These are phyloP conservation scores for Pugionium dolabratum DNA, from an alignment of 345 rosid species.

Conservation along the genomic window DNA sequence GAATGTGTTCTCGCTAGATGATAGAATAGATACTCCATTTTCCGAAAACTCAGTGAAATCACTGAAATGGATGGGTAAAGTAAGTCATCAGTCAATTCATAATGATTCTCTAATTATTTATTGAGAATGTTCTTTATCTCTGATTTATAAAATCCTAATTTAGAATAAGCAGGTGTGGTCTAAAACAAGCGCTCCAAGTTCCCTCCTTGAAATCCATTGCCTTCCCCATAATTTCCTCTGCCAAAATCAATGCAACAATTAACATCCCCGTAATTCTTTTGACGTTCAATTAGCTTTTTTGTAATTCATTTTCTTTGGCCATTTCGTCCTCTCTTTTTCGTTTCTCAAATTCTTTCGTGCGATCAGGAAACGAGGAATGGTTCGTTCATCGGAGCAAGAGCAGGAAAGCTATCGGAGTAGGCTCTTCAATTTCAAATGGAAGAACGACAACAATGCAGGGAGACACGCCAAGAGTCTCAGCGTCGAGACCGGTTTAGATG, in stretches of 20 bases:
- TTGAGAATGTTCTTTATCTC: slow-evolving; percentile 5
- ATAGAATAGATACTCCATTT: no score
- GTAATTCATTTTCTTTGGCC: slow-evolving; percentile 4
- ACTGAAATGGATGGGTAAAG: background rate
- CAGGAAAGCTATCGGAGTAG: slow-evolving; percentile 64
- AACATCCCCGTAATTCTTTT: slow-evolving; percentile 10
- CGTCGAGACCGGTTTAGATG: slow-evolving; percentile 42
- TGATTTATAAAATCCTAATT: slow-evolving; percentile 26
- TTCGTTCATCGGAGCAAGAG: slow-evolving; percentile 52
- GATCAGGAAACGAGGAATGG: slow-evolving; percentile 42
- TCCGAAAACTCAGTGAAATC: no score
- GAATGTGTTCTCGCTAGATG: no score
- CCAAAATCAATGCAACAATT: slow-evolving; percentile 25
- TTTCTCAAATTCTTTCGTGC: slow-evolving; percentile 7
- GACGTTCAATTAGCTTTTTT: slow-evolving; percentile 8
- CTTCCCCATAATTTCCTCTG: slow-evolving; percentile 18
- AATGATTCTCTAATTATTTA: background rate
- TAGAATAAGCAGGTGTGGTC: slow-evolving; percentile 16
- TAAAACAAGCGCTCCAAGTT: slow-evolving; percentile 32
- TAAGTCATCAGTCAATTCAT: background rate
- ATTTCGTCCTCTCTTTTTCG: slow-evolving; percentile 6
- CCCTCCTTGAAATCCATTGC: background rate
- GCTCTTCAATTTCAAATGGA: slow-evolving; percentile 60
- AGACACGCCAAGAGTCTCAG: slow-evolving; percentile 54
- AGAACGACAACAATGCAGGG: slow-evolving; percentile 44